Evolutionary conservation across 805 yeast species (phyloP).

Genomic region (Kodamaea jinghongensis): DNA sequence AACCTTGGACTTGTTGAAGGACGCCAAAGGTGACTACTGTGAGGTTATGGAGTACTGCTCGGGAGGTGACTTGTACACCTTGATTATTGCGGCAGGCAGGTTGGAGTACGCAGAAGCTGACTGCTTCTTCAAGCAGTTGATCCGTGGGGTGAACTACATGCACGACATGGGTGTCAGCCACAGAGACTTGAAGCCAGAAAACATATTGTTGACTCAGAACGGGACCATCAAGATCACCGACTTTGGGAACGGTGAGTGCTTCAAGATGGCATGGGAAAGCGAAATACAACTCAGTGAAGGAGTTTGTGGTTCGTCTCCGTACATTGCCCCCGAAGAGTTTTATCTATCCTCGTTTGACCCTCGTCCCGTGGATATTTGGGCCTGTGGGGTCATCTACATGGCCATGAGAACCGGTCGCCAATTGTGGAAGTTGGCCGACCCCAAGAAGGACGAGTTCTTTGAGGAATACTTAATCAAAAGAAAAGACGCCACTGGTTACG

Average conservation of each 20-base stretch:
- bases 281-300: constrained; percentile 71
- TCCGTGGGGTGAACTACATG: constrained; percentile 83
- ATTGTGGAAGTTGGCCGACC: constrained; percentile 80
- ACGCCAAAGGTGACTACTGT: constrained; percentile 78
- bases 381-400: constrained; percentile 90
- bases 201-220: constrained; percentile 65
- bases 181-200: constrained; percentile 87
- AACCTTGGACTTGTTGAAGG: constrained; percentile 73
- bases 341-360: constrained; percentile 69
- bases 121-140: constrained; percentile 82
- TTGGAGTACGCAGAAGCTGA: constrained; percentile 82
- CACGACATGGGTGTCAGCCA: constrained; percentile 90
- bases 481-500: constrained; percentile 81
- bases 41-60: constrained; percentile 85
- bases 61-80: constrained; percentile 77
- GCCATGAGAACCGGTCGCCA: constrained; percentile 95
- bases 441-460: constrained; percentile 76
- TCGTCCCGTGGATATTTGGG: constrained; percentile 83
- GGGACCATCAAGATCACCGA: constrained; percentile 82
- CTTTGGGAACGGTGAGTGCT: constrained; percentile 83
- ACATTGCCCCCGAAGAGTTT: constrained; percentile 89
- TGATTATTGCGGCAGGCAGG: constrained; percentile 73
- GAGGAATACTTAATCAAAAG: constrained; percentile 71
- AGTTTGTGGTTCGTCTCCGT: constrained; percentile 82
- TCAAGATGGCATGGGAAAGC: constrained; percentile 81